These are phyloP conservation scores for Petunia hybrid DNA, from an alignment of 305 asterid species.

Conservation along the genomic window DNA sequence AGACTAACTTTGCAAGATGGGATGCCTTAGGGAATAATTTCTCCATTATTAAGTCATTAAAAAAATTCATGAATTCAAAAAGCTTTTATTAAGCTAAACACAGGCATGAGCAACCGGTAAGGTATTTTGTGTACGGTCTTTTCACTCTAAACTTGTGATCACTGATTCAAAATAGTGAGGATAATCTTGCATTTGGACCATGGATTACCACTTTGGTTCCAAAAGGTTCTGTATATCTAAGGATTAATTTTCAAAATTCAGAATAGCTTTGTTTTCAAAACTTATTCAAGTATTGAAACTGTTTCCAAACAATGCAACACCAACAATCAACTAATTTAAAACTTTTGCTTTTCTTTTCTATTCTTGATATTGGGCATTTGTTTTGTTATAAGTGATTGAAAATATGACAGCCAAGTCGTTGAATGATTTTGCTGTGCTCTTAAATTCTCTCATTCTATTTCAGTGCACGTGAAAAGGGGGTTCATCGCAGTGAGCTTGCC, in stretches of 20 bases:
- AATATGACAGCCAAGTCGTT: constrained; percentile 5
- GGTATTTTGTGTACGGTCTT: background rate
- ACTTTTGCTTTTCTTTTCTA: background rate
- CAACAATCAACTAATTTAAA: background rate
- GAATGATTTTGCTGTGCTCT: background rate
- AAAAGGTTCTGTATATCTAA: background rate
- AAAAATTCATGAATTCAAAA: background rate
- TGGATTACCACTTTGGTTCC: background rate
- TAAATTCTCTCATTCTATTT: constrained; percentile 31
- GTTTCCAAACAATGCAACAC: background rate
- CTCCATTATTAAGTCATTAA: background rate
- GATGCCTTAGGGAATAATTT: background rate
- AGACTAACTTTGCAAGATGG: background rate
- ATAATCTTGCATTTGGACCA: background rate
- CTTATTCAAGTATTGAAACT: background rate
- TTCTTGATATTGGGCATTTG: background rate
- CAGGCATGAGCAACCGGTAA: background rate
- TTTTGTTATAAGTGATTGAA: constrained; percentile 16
- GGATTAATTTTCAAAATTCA: background rate
- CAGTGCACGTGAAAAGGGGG: constrained; percentile 65
- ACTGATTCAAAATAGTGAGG: background rate
- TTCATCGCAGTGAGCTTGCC: constrained; percentile 60
- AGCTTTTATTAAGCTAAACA: background rate
- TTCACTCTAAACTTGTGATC: background rate
- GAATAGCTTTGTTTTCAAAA: background rate